Conservation (phyloP, 768 basidiomycete species). For the Strobilomyces dryophilus region DNA sequence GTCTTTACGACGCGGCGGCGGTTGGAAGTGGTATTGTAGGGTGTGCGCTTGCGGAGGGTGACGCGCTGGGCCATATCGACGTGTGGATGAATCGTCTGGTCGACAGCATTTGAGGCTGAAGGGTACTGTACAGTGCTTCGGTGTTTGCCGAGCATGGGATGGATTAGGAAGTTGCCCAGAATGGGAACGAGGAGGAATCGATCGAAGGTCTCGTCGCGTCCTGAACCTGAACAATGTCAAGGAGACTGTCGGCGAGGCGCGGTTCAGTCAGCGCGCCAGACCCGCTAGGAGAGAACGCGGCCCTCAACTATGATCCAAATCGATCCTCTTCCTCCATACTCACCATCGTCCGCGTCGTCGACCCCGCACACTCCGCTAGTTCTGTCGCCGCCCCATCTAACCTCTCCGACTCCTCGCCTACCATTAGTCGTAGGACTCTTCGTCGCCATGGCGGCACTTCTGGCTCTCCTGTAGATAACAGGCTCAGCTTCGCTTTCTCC, state of each 20-base stretch:
- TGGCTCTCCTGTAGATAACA: slow-evolving; percentile 24
- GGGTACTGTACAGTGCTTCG: slow-evolving; percentile 21
- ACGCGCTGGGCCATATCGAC: slow-evolving; percentile 93
- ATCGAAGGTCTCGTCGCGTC: not conserved
- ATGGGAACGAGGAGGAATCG: slow-evolving; percentile 2
- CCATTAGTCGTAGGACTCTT: slow-evolving; percentile 28
- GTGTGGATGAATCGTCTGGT: not conserved
- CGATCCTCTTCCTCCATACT: slow-evolving; percentile 59
- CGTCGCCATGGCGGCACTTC: slow-evolving; percentile 33
- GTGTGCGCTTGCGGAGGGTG: slow-evolving; percentile 96
- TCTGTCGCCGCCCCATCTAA: slow-evolving; percentile 22
- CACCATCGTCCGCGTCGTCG: slow-evolving; percentile 68
- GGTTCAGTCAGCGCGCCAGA: slow-evolving; percentile 69
- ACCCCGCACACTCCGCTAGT: slow-evolving; percentile 26
- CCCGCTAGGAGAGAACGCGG: slow-evolving; percentile 56
- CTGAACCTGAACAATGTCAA: slow-evolving; percentile 14
- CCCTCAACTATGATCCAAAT: slow-evolving; percentile 48
- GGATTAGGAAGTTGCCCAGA: slow-evolving; percentile 3
- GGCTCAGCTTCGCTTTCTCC: slow-evolving; percentile 63
- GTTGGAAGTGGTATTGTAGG: slow-evolving; percentile 98
- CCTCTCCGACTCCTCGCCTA: slow-evolving; percentile 26
- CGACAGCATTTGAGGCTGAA: slow-evolving; percentile 16
- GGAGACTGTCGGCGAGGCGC: slow-evolving; percentile 50
- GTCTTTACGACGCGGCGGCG: slow-evolving; percentile 95
- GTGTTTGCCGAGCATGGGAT: slow-evolving; percentile 9